Base-by-base conservation (phyloP, 2,329 filamentous ascomycete species). In the Metarhizium sp. region DNA sequence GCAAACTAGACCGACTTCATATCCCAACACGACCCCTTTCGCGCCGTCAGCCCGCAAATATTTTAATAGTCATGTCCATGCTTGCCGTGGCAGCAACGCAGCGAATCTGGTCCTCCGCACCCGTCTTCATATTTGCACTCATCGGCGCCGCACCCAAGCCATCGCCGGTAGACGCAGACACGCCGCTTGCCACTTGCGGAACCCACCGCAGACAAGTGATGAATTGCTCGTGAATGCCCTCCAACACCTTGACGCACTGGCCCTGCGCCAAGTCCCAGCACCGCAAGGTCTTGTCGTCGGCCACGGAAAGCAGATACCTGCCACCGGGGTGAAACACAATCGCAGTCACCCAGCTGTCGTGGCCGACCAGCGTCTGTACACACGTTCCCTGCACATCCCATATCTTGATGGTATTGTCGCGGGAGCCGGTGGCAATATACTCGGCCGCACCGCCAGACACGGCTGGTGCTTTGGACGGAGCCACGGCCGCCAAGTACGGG, bases 271-370 rank as follows among this genome's bases (percentile, higher is more conserved):
- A 75, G 72, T 97, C 92, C 92, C 92, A 97, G 75, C 92, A 96
- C 53, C 92, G 80, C 58, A 96, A 78, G 5, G 90, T 92, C 73
- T 94, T 95, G 73, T 96, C 92, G 67, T 96, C 92, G 10, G 87
- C 81, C 18, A 88, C 90, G 5, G 87, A 92, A 6, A 97, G 73
- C 1, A 97, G 78, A 65, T 94, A 96, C 70, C 92, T 95, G 45
- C 92, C 92, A 8, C 90, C 88, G 0, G 92, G 92, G 64, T 96
- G 92, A 69, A 96, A 97, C 8, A 90, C 84, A 4, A 96, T 71
- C 0, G 81, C 87, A 30, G 89, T 84, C 6, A 97, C 84, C 92
- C 92, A 97, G 68, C 96, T 96, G 69, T 96, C 92, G 67, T 96
- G 92, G 2, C 92, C 92, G 1, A 84, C 74, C 2, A 97, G 76